Evolutionary conservation across 768 basidiomycete genomes (phyloP).

Genomic region (Cystobasidium tubakii): DNA sequence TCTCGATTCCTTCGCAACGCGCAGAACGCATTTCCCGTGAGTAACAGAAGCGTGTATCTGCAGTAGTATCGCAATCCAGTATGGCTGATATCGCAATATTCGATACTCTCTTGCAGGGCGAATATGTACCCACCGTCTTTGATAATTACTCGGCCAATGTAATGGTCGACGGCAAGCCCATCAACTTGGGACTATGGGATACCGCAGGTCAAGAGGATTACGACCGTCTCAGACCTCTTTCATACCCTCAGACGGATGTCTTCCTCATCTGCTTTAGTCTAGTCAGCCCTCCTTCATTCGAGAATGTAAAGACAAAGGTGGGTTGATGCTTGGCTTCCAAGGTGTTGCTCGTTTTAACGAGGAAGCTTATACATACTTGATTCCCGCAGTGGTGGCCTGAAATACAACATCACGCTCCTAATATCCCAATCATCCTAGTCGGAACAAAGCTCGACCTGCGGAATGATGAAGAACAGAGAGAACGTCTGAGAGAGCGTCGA

Average conservation of each 20-base stretch:
- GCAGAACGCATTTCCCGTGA: slow-evolving; percentile 47
- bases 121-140: slow-evolving; percentile 96
- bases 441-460: slow-evolving; percentile 97
- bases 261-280: slow-evolving; percentile 99
- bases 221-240: slow-evolving; percentile 91
- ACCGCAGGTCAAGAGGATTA: slow-evolving; percentile 99
- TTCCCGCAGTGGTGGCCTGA: slow-evolving; percentile 89
- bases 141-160: slow-evolving; percentile 91
- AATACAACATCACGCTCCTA: slow-evolving; percentile 93
- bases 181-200: slow-evolving; percentile 97
- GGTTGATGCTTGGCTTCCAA: too few species aligned
- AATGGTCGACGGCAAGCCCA: slow-evolving; percentile 97
- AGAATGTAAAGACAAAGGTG: slow-evolving; percentile 97
- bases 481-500: slow-evolving; percentile 89
- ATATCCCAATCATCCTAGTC: slow-evolving; percentile 84
- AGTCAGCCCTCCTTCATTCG: slow-evolving; percentile 94
- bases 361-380: too few species aligned
- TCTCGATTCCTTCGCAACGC: not conserved
- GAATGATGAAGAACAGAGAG: slow-evolving; percentile 85
- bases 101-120: slow-evolving; percentile 72
- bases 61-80: slow-evolving; percentile 53
- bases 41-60: slow-evolving; percentile 63
- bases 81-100: too few species aligned
- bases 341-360: too few species aligned
- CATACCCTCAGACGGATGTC: slow-evolving; percentile 98